Percentiles rank a stretch among this genome's conserved stretches.
phyloP scores from a whole-genome alignment of 2,329 filamentous ascomycete species.

The Volutella citrinella region DNA sequence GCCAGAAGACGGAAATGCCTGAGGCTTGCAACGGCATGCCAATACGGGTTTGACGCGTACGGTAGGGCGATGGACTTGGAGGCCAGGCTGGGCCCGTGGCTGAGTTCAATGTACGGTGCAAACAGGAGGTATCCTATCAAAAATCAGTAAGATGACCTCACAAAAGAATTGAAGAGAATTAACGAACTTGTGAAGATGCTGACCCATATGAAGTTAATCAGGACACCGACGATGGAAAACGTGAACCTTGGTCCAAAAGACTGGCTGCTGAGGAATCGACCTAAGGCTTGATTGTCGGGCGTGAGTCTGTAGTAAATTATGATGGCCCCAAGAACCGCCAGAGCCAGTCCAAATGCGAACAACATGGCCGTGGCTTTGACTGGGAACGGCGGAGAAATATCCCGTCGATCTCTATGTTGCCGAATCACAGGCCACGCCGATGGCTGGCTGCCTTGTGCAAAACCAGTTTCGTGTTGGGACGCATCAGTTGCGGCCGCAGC shows the following conservation, averaged over 20 bases:
- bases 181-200: constrained; percentile 1
- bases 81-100: background rate
- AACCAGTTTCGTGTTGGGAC: no score
- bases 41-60: constrained; percentile 2
- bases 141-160: background rate
- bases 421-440: no score
- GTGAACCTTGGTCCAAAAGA: constrained; percentile 2
- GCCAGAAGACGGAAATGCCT: background rate
- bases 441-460: no score
- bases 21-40: background rate
- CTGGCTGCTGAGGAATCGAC: constrained; percentile 3
- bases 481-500: no score
- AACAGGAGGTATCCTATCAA: constrained; percentile 1
- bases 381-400: background rate
- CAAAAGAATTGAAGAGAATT: background rate
- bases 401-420: background rate
- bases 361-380: background rate
- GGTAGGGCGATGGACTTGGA: constrained; percentile 1
- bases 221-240: background rate
- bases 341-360: background rate
- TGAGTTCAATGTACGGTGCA: background rate
- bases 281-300: constrained; percentile 1
- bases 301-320: constrained; percentile 3
- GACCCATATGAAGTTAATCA: constrained; percentile 4
- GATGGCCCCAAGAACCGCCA: background rate